These are phyloP conservation scores for Colletotrichum gigasporum DNA, from an alignment of 2,329 filamentous ascomycete genomes.

Conservation along the genomic window DNA sequence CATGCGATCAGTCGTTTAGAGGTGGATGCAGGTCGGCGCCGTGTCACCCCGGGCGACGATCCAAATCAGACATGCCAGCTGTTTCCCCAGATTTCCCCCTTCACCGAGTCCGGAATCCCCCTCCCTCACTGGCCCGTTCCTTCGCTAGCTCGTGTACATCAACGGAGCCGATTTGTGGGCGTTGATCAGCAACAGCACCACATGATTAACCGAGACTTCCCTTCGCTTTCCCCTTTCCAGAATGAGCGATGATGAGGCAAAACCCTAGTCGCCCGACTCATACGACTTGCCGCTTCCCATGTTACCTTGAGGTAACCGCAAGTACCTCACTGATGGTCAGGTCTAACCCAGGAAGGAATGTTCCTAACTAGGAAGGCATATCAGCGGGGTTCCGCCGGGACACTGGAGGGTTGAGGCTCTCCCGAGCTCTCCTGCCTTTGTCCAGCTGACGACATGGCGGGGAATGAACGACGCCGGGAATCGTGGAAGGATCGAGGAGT, in stretches of 20 bases:
- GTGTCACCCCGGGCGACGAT: constrained; percentile 11
- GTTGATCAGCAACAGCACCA: constrained; percentile 5
- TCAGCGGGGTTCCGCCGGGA: constrained; percentile 21
- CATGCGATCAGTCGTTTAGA: neutral
- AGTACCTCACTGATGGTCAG: neutral
- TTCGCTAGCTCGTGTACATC: neutral
- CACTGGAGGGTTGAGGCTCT: neutral
- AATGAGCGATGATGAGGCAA: neutral
- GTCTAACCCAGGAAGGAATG: neutral
- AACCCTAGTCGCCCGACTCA: neutral
- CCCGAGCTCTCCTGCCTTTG: neutral
- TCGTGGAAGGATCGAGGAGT: neutral
- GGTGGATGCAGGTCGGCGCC: neutral
- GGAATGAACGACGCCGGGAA: neutral
- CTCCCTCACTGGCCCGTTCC: constrained; percentile 11
- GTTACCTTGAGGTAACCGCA: neutral
- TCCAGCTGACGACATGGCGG: constrained; percentile 1
- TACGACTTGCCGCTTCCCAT: neutral
- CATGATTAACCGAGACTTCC: constrained; percentile 1
- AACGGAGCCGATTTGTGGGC: constrained; percentile 4
- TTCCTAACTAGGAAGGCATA: neutral
- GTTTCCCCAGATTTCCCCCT: constrained; percentile 18
- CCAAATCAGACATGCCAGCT: constrained; percentile 10
- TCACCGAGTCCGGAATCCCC: neutral
- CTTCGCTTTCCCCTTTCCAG: neutral